Conservation (phyloP, 2,329 filamentous ascomycete genomes). For the Chaetomiaceae sp. region DNA sequence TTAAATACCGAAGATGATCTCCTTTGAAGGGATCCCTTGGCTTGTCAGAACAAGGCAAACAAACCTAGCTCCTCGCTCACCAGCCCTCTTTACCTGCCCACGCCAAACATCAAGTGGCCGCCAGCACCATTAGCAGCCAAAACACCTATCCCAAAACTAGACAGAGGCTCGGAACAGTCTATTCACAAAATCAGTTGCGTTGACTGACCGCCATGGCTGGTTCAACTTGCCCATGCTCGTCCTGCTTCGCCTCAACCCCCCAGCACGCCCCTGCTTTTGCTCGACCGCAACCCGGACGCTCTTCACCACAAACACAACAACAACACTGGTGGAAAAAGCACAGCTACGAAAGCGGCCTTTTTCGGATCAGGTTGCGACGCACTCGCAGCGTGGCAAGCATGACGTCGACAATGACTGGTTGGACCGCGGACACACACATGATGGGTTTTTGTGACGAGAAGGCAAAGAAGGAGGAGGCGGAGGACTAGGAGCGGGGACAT, state of each 20-base stretch:
- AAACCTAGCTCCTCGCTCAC: too few relatives aligned
- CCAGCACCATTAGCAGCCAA: too few relatives aligned
- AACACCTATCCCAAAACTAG: too few relatives aligned
- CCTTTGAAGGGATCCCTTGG: too few relatives aligned
- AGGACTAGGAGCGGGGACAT: too few relatives aligned
- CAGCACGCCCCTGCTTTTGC: background rate
- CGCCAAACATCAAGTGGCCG: too few relatives aligned
- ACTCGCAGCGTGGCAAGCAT: slow-evolving; percentile 7
- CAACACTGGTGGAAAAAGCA: background rate
- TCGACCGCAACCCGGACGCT: background rate
- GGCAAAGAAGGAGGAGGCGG: too few relatives aligned
- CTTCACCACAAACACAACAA: background rate
- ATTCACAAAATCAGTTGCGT: too few relatives aligned
- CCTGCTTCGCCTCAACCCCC: slow-evolving; percentile 13
- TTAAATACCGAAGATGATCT: too few relatives aligned
- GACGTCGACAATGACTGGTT: slow-evolving; percentile 11
- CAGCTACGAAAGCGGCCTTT: background rate
- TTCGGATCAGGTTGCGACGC: slow-evolving; percentile 3
- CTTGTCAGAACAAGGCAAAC: too few relatives aligned
- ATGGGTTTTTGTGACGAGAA: background rate
- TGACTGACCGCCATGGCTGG: slow-evolving; percentile 8
- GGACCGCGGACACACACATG: background rate
- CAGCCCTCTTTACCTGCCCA: too few relatives aligned
- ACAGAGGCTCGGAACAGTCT: too few relatives aligned
- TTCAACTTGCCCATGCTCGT: slow-evolving; percentile 17